A percentile compares a stretch with the other conserved stretches of the same genome.
phyloP scores from a whole-genome alignment of 2,329 filamentous ascomycete genomes.

The Diaporthe vexans region DNA sequence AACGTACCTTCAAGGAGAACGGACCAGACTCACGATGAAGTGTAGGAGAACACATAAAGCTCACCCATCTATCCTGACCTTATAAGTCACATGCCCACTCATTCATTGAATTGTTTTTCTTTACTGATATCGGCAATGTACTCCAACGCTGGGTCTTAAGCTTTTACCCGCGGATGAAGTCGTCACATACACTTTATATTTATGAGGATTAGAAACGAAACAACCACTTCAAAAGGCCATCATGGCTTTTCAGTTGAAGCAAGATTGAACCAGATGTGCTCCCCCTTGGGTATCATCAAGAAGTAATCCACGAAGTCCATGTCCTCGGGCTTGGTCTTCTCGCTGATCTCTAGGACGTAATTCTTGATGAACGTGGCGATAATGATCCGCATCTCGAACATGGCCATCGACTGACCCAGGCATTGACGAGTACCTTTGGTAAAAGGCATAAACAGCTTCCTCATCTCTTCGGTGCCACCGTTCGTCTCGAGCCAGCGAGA shows the following conservation, averaged over 20 bases:
- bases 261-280: slow-evolving; percentile 13
- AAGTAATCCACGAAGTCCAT: slow-evolving; percentile 13
- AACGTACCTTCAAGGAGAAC: no score
- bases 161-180: no score
- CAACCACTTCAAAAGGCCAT: not conserved
- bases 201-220: no score
- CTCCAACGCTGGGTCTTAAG: no score
- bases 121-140: no score
- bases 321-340: not conserved
- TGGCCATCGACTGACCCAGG: slow-evolving; percentile 14
- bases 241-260: not conserved
- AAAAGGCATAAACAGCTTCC: slow-evolving; percentile 13
- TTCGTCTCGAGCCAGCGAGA: slow-evolving; percentile 11
- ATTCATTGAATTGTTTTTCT: no score
- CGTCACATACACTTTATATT: no score
- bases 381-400: slow-evolving; percentile 11
- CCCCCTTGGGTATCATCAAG: not conserved
- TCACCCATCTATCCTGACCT: no score
- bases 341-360: not conserved
- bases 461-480: slow-evolving; percentile 10
- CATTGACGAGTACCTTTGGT: slow-evolving; percentile 20
- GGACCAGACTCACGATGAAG: no score
- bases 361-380: slow-evolving; percentile 1
- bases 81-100: no score
- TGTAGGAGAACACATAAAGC: no score